Conservation (phyloP, 2,329 filamentous ascomycete genomes). For the Colletotrichum karsti region DNA sequence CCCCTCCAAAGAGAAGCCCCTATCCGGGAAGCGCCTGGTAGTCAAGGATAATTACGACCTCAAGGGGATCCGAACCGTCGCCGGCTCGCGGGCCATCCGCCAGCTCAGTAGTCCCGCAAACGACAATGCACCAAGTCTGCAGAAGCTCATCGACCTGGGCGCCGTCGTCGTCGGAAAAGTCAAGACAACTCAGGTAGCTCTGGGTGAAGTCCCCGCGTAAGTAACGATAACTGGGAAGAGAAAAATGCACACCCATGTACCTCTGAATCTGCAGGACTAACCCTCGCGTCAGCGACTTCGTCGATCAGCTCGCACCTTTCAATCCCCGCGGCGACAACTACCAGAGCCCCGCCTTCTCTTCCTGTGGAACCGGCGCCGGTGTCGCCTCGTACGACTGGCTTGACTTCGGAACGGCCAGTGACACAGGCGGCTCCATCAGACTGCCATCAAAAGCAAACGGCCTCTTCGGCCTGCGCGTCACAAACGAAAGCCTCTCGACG, state of each 20-base stretch:
- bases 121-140: neutral
- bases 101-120: constrained; percentile 30
- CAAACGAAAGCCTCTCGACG: neutral
- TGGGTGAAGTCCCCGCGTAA: constrained; percentile 16
- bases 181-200: neutral
- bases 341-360: constrained; percentile 41
- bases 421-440: constrained; percentile 27
- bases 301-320: constrained; percentile 42
- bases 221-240: too few relatives aligned
- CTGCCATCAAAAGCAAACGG: constrained; percentile 17
- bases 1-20: too few relatives aligned
- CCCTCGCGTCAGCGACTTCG: neutral
- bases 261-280: too few relatives aligned
- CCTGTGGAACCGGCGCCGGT: constrained; percentile 47
- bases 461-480: constrained; percentile 35
- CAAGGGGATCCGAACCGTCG: too few relatives aligned
- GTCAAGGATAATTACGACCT: too few relatives aligned
- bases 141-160: constrained; percentile 2
- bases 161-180: constrained; percentile 1
- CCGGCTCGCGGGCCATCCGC: too few relatives aligned
- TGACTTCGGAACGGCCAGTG: constrained; percentile 20
- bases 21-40: too few relatives aligned
- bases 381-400: constrained; percentile 48
- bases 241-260: too few relatives aligned
- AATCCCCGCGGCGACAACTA: constrained; percentile 47